Conservation (phyloP, 805 yeast genomes). For the Ogataea parapolymorpha region DNA sequence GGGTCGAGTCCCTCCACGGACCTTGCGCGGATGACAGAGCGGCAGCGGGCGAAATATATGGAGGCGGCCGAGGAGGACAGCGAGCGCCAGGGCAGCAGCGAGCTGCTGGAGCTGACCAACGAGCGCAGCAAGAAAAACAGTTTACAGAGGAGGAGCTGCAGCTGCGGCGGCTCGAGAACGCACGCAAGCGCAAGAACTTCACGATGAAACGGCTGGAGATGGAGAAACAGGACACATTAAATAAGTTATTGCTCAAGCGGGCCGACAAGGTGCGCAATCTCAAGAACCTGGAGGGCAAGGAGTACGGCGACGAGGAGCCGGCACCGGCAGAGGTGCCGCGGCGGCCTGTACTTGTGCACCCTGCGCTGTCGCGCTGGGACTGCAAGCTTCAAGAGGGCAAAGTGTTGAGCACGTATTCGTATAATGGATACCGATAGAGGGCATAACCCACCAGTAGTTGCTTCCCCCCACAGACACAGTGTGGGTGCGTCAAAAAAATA, state of each 20-base stretch:
- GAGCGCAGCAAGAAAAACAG: constrained; percentile 47
- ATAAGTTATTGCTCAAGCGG: constrained; percentile 77
- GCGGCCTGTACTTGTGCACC: constrained; percentile 43
- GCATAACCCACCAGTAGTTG: no score
- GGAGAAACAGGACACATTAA: constrained; percentile 88
- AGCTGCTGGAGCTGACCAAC: constrained; percentile 36
- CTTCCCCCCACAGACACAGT: no score
- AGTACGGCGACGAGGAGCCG: constrained; percentile 28
- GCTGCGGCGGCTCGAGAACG: constrained; percentile 78
- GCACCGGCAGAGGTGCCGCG: constrained; percentile 23
- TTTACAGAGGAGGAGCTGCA: constrained; percentile 84
- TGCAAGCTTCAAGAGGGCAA: constrained; percentile 24
- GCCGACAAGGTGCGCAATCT: constrained; percentile 64
- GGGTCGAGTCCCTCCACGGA: constrained; percentile 42
- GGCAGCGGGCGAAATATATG: constrained; percentile 47
- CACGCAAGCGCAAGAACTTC: constrained; percentile 82
- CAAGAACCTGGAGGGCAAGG: constrained; percentile 26
- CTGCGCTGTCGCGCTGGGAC: constrained; percentile 43
- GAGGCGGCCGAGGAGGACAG: constrained; percentile 30
- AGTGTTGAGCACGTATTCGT: constrained; percentile 21
- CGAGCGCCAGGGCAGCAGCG: constrained; percentile 21
- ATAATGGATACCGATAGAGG: background rate
- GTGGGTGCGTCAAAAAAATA: background rate
- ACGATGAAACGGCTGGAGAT: constrained; percentile 81
- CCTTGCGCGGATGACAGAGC: constrained; percentile 49